Evolutionary conservation across 164 flowering plant genomes (phyloP).

Genomic region (Akebia trifoliata): DNA sequence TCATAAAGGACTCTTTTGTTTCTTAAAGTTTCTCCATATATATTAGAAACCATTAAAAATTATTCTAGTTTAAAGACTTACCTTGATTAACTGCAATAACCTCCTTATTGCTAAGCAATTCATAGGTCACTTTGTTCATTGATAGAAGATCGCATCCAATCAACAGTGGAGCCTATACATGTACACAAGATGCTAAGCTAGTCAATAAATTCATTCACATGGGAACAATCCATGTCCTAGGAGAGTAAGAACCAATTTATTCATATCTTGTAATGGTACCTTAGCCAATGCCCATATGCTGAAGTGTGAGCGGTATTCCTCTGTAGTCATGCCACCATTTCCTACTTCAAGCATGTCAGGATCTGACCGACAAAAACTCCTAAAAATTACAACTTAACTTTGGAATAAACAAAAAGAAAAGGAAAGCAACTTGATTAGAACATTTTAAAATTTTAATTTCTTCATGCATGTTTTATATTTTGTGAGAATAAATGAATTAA

Average conservation of each 20-base stretch:
- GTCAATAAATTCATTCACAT: too few relatives aligned
- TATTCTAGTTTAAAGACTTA: conserved; percentile 10
- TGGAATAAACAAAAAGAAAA: neutral
- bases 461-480: too few relatives aligned
- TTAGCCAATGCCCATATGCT: conserved; percentile 85
- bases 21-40: neutral
- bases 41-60: neutral
- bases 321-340: conserved; percentile 75
- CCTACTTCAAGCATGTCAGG: conserved; percentile 96
- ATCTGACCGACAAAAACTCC: conserved; percentile 32
- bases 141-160: conserved; percentile 70
- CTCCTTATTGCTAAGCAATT: conserved; percentile 56
- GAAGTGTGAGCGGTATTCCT: conserved; percentile 77
- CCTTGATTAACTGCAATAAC: conserved; percentile 86
- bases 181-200: neutral
- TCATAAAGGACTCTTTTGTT: neutral
- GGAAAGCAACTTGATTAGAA: too few relatives aligned
- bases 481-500: neutral
- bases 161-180: conserved; percentile 63
- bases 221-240: too few relatives aligned
- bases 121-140: conserved; percentile 33
- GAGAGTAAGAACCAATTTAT: neutral
- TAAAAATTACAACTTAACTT: neutral
- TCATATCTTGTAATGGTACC: conserved; percentile 25
- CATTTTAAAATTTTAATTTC: too few relatives aligned